Evolutionary conservation across 352 stramenopile genomes (phyloP).

Genomic region (Globisporangium nodosum): DNA sequence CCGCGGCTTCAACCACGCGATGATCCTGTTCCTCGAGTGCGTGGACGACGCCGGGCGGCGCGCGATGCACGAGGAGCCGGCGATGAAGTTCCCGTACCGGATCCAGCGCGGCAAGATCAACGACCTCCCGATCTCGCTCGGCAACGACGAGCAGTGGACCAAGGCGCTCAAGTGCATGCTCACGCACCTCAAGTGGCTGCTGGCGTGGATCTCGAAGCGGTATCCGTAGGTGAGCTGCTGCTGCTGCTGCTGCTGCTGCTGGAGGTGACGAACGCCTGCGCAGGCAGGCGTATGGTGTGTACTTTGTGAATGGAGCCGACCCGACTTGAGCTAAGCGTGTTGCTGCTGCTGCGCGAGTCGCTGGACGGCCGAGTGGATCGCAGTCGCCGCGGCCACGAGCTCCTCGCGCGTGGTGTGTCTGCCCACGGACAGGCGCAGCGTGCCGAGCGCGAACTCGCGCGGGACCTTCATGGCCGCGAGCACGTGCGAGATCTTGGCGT

Average conservation of each 20-base stretch:
- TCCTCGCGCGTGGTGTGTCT: slow-evolving; percentile 87
- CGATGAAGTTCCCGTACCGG: slow-evolving; percentile 88
- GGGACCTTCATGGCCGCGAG: slow-evolving; percentile 92
- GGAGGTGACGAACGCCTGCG: background rate
- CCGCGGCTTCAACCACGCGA: slow-evolving; percentile 89
- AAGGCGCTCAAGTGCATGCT: slow-evolving; percentile 90
- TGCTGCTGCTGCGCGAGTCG: slow-evolving; percentile 20
- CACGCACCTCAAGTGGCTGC: slow-evolving; percentile 90
- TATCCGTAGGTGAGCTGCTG: slow-evolving; percentile 27
- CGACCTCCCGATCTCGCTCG: slow-evolving; percentile 80
- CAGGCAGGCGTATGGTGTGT: background rate
- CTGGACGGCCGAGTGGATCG: slow-evolving; percentile 65
- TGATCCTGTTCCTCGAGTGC: slow-evolving; percentile 89
- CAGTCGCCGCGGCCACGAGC: slow-evolving; percentile 72
- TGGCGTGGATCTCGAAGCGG: slow-evolving; percentile 89
- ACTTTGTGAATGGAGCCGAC: background rate
- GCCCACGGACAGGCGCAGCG: slow-evolving; percentile 93
- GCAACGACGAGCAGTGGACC: slow-evolving; percentile 91
- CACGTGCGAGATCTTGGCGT: slow-evolving; percentile 84
- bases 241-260: too few species aligned
- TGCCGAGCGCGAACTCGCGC: slow-evolving; percentile 87
- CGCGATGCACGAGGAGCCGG: slow-evolving; percentile 86
- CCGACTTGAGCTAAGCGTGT: background rate
- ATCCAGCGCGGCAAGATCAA: slow-evolving; percentile 89
- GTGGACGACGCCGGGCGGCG: slow-evolving; percentile 79